Conservation (phyloP, 2,329 filamentous ascomycete genomes). For the Pseudogymnoascus sp. region DNA sequence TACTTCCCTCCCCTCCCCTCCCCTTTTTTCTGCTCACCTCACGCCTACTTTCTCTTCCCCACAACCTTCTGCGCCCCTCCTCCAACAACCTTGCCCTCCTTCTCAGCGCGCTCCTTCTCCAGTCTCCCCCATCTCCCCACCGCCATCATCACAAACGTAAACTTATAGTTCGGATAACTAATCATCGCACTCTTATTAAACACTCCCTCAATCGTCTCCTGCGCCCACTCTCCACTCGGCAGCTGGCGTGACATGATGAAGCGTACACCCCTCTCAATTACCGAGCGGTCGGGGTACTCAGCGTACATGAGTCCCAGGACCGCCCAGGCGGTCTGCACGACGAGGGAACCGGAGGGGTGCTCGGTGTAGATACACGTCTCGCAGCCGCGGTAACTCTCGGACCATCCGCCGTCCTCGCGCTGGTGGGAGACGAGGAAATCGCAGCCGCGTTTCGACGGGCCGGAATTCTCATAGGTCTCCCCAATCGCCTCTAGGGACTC, state of each 20-base stretch:
- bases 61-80: not conserved
- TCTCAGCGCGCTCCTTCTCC: conserved; percentile 46
- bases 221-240: conserved; percentile 84
- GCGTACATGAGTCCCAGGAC: conserved; percentile 75
- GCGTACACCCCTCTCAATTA: conserved; percentile 64
- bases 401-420: conserved; percentile 87
- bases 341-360: conserved; percentile 68
- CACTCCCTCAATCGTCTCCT: conserved; percentile 93
- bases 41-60: not conserved
- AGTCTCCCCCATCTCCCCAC: conserved; percentile 64
- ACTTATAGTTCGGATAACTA: conserved; percentile 98
- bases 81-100: too few relatives aligned
- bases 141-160: conserved; percentile 89
- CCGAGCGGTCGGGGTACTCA: conserved; percentile 65
- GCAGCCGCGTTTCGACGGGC: conserved; percentile 64
- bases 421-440: conserved; percentile 81
- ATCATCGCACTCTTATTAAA: conserved; percentile 99
- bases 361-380: conserved; percentile 69
- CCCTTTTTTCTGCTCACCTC: not conserved
- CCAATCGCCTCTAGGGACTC: conserved; percentile 76
- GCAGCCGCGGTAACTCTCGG: conserved; percentile 82
- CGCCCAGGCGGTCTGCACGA: conserved; percentile 93
- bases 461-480: conserved; percentile 70
- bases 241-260: conserved; percentile 82
- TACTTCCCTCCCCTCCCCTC: not conserved